Evolutionary conservation across 345 rosid genomes (phyloP).

Genomic region (Lepidium sativum): DNA sequence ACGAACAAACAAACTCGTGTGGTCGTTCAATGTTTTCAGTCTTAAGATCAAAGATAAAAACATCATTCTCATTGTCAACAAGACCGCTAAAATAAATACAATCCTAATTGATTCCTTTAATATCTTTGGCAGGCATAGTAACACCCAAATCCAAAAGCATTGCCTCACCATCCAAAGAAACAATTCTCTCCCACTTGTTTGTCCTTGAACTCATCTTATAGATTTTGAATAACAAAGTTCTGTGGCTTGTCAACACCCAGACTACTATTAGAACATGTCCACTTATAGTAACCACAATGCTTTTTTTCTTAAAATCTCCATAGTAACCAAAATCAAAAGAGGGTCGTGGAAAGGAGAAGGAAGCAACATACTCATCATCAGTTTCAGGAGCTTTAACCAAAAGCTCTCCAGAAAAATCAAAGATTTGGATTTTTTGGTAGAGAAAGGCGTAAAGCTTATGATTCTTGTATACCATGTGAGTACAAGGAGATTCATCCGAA

Average conservation of each 20-base stretch:
- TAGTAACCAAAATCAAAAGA: too few relatives aligned
- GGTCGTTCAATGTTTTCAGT: neutral
- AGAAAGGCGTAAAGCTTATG: neutral
- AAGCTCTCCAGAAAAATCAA: neutral
- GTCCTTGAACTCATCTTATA: too few relatives aligned
- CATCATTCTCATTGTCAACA: neutral
- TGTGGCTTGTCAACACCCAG: too few relatives aligned
- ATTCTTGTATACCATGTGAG: neutral
- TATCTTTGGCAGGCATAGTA: neutral
- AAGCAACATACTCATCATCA: neutral
- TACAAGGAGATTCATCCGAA: neutral
- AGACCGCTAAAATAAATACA: neutral
- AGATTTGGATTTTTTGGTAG: neutral
- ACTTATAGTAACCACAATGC: too few relatives aligned
- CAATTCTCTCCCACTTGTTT: neutral
- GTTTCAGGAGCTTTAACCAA: neutral
- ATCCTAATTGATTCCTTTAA: neutral
- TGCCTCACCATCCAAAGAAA: neutral
- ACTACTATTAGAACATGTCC: too few relatives aligned
- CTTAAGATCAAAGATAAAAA: neutral
- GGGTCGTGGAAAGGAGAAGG: neutral
- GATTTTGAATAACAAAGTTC: too few relatives aligned
- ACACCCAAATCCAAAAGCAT: neutral
- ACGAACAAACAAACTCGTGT: neutral
- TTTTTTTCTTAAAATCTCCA: too few relatives aligned